A percentile compares a stretch with the other conserved stretches of the same genome.
Evolutionary conservation across 257 asterid genomes (phyloP).

Genomic region (Coffea eugenioides): DNA sequence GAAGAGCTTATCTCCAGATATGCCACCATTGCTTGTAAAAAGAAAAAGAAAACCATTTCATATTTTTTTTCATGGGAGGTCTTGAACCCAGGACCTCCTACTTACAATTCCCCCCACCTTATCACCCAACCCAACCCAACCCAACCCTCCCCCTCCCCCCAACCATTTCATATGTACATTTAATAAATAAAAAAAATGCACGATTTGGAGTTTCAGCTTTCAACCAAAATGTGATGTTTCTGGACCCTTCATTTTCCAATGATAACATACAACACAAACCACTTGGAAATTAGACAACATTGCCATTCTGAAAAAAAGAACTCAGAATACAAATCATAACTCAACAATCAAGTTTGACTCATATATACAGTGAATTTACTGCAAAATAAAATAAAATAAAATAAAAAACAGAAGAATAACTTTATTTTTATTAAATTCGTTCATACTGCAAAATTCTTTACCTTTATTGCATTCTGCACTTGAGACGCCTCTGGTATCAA

Average conservation of each 20-base stretch:
- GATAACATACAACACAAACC: neutral
- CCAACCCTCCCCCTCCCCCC: neutral
- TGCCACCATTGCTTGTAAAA: neutral
- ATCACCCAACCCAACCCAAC: too few relatives aligned
- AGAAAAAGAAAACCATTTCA: neutral
- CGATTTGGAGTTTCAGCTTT: neutral
- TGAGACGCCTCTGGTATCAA: conserved; percentile 90
- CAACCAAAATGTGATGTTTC: neutral
- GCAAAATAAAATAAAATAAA: too few relatives aligned
- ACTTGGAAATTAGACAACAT: neutral
- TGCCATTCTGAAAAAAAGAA: neutral
- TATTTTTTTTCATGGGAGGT: too few relatives aligned
- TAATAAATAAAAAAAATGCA: neutral
- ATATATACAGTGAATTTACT: neutral
- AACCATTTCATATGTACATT: neutral
- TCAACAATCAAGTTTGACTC: neutral
- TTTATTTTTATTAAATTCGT: neutral
- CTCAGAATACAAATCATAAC: neutral
- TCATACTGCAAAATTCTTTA: conserved; percentile 25
- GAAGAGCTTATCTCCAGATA: neutral
- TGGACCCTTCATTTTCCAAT: neutral
- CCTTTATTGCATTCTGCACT: conserved; percentile 78
- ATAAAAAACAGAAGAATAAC: neutral
- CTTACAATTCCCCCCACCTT: too few relatives aligned
- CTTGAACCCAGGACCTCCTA: too few relatives aligned